phyloP scores from a whole-genome alignment of 2,329 filamentous ascomycete genomes.

The Penicillium hordei region DNA sequence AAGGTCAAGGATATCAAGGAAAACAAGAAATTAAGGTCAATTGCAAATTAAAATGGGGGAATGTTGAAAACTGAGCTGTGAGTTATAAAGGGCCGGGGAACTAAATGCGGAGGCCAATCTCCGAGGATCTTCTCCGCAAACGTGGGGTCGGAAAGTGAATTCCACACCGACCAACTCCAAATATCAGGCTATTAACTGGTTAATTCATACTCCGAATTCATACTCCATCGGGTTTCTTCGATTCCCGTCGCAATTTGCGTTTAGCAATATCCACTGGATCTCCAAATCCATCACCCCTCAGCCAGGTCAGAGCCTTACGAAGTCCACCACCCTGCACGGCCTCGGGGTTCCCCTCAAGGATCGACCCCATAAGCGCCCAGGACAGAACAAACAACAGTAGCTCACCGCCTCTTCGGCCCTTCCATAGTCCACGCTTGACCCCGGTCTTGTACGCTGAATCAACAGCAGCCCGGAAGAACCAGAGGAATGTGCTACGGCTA shows the following conservation, averaged over 20 bases:
- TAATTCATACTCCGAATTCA: neutral
- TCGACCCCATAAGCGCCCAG: slow-evolving; percentile 72
- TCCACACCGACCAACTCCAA: slow-evolving; percentile 10
- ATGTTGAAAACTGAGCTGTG: neutral
- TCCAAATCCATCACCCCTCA: slow-evolving; percentile 72
- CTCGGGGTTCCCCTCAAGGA: slow-evolving; percentile 70
- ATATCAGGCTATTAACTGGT: neutral
- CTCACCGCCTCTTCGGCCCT: slow-evolving; percentile 76
- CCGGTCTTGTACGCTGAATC: slow-evolving; percentile 90
- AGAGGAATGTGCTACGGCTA: slow-evolving; percentile 68
- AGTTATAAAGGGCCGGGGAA: neutral
- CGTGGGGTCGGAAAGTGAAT: slow-evolving; percentile 24
- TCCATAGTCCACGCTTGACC: slow-evolving; percentile 87
- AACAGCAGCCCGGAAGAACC: slow-evolving; percentile 73
- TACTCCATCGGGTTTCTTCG: slow-evolving; percentile 26
- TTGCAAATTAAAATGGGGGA: neutral
- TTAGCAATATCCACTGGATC: slow-evolving; percentile 60
- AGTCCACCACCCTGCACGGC: slow-evolving; percentile 67
- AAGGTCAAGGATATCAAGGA: neutral
- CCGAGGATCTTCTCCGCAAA: slow-evolving; percentile 15
- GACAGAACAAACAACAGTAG: slow-evolving; percentile 78
- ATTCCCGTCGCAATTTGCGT: slow-evolving; percentile 31
- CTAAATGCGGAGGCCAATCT: slow-evolving; percentile 20
- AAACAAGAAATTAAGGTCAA: neutral
- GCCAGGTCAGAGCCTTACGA: slow-evolving; percentile 71